Conservation (phyloP, 371 early-diverging fungal genomes). For the Fennellomyces sp. region DNA sequence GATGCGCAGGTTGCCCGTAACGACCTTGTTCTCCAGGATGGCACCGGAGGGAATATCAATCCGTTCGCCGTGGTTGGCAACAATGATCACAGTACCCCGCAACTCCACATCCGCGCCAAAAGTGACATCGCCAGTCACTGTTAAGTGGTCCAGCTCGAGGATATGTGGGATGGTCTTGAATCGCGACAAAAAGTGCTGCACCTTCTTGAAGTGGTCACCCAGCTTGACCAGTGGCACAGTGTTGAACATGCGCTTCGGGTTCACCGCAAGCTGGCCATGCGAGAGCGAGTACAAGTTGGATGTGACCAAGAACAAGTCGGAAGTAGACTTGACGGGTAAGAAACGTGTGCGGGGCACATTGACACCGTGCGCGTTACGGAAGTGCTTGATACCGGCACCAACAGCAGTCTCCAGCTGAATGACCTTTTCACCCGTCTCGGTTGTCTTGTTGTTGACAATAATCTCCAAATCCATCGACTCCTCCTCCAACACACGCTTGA, state of each 20-base stretch:
- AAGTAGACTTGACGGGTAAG: conserved; percentile 99
- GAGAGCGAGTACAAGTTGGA: conserved; percentile 93
- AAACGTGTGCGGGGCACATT: conserved; percentile 99
- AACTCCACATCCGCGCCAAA: conserved; percentile 96
- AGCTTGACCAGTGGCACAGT: conserved; percentile 97
- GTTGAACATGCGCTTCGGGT: conserved; percentile 91
- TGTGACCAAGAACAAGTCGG: conserved; percentile 97
- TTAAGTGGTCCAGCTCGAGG: conserved; percentile 97
- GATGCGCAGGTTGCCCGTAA: conserved; percentile 96
- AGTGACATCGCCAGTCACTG: conserved; percentile 98
- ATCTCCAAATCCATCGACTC: conserved; percentile 91
- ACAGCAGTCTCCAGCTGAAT: conserved; percentile 99
- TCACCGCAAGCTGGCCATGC: conserved; percentile 93
- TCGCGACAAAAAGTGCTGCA: conserved; percentile 67
- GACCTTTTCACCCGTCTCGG: conserved; percentile 89
- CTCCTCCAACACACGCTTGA: conserved; percentile 92
- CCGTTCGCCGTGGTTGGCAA: conserved; percentile 94
- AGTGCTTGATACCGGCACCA: conserved; percentile 99
- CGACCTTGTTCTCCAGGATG: conserved; percentile 98
- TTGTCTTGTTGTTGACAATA: conserved; percentile 97
- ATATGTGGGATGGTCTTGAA: conserved; percentile 97
- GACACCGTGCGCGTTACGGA: conserved; percentile 94
- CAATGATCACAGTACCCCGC: conserved; percentile 98
- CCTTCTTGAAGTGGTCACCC: conserved; percentile 99
- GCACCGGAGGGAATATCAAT: conserved; percentile 99